phyloP scores from a whole-genome alignment of 306 rosid species.

The Rosa lucieae region DNA sequence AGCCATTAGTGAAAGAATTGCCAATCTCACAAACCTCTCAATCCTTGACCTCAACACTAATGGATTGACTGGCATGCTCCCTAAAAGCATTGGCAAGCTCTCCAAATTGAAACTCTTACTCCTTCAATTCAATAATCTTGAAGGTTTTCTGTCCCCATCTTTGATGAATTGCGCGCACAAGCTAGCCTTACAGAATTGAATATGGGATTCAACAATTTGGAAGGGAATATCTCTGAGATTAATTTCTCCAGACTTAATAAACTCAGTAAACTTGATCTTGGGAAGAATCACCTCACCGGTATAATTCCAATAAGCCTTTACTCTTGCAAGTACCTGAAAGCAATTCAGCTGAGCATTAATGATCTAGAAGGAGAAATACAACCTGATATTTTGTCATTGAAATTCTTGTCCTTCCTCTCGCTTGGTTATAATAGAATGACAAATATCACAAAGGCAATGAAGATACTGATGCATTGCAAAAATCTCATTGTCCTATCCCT shows the following conservation, averaged over 20 bases:
- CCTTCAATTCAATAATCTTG: neutral
- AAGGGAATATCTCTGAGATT: neutral
- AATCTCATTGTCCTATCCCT: neutral
- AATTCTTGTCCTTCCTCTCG: neutral
- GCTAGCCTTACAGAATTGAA: neutral
- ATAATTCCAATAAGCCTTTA: neutral
- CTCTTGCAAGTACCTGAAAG: neutral
- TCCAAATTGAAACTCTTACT: neutral
- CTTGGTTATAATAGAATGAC: neutral
- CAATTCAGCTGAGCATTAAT: neutral
- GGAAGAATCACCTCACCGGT: neutral
- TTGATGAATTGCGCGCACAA: slow-evolving; percentile 7
- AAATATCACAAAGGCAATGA: neutral
- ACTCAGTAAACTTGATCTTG: neutral
- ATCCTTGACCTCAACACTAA: neutral
- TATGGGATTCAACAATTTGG: neutral
- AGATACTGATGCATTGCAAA: neutral
- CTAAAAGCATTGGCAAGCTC: neutral
- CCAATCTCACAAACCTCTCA: too few species aligned
- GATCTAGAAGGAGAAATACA: neutral
- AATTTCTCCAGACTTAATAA: neutral
- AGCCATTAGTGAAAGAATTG: too few species aligned
- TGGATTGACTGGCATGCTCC: neutral
- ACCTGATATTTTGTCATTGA: neutral
- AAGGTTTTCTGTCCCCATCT: neutral